Evolutionary conservation across 2,329 filamentous ascomycete species (phyloP), one percentile per base, ranked within the genome.

Genomic region (Samsoniella hepiali): DNA sequence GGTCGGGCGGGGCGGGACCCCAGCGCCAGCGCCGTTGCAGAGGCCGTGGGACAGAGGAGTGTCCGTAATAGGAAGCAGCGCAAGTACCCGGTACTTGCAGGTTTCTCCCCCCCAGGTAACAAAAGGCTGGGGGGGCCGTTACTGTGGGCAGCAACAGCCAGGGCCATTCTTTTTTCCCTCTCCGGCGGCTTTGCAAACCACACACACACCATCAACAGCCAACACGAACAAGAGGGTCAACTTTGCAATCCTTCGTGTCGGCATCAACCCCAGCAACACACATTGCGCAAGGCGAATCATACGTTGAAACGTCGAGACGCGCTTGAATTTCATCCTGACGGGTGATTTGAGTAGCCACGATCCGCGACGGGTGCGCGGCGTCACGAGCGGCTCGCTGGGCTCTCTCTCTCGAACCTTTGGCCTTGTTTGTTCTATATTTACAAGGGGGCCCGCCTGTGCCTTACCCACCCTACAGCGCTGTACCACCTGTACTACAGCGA

Each of bases 1-100:
- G 29, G 6, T n/a, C 47, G 51, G 31, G 15, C 31, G 44, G 36
- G 29, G 10, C 6, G 29, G n/a, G n/a, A 17, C 10, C 11, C 38
- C 38, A 40, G 38, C 11, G 38, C 36, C 42, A 22, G 44, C 22
- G 22, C 50, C 60, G 60, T 49, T 55, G 60, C n/a, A 38, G 36
- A 50, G 34, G 38, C 22, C 22, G 45, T 3, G 40, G 45, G 49
- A 34, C n/a, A 56, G 31, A 36, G 44, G 31, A 17, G 34, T 55
- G 36, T 40, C 56, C 56, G 56, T 47, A 50, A 49, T 47, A 47
- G 56, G 56, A 58, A 58, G 56, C 40, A 9, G 44, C 38, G 6
- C 9, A 47, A 45, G 55, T 58, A 47, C 22, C 22, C 17, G 31
- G 32, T 58, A 47, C 38, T 15, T 59, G 36, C 8, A 3, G 11